phyloP scores from a whole-genome alignment of 768 basidiomycete species.

The Lyophyllum decastes region DNA sequence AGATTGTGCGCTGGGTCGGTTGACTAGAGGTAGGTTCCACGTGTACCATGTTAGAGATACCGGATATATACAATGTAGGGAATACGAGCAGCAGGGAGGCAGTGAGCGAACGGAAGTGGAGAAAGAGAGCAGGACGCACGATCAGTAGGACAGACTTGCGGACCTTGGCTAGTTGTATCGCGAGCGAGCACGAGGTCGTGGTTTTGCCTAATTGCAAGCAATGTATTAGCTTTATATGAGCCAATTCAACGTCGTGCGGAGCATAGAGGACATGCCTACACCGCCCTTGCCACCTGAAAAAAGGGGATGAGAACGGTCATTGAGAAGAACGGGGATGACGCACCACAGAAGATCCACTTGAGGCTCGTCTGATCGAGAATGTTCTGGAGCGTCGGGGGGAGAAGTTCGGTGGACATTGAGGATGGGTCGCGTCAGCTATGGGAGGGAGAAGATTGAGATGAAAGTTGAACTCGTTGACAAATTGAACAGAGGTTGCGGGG shows the following conservation, averaged over 20 bases:
- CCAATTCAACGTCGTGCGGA: not conserved
- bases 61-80: too few species aligned
- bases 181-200: constrained; percentile 95
- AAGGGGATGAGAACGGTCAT: constrained; percentile 12
- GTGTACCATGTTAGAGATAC: constrained; percentile 12
- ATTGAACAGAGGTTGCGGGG: not conserved
- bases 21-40: constrained; percentile 52
- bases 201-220: constrained; percentile 75
- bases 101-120: not conserved
- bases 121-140: constrained; percentile 45
- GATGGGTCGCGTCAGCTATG: not conserved
- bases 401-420: constrained; percentile 60
- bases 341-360: constrained; percentile 99
- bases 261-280: constrained; percentile 68
- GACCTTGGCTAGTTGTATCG: constrained; percentile 89
- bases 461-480: not conserved
- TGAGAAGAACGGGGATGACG: constrained; percentile 29
- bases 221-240: not conserved
- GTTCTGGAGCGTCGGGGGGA: constrained; percentile 90
- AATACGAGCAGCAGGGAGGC: too few species aligned
- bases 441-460: not conserved
- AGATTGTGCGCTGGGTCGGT: constrained; percentile 99
- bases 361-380: constrained; percentile 89
- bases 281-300: constrained; percentile 93
- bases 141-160: constrained; percentile 97